Evolutionary conservation across 371 early-diverging fungal species (phyloP), one percentile per base, ranked within the genome.

Genomic region (Syncephalastrum sp.): DNA sequence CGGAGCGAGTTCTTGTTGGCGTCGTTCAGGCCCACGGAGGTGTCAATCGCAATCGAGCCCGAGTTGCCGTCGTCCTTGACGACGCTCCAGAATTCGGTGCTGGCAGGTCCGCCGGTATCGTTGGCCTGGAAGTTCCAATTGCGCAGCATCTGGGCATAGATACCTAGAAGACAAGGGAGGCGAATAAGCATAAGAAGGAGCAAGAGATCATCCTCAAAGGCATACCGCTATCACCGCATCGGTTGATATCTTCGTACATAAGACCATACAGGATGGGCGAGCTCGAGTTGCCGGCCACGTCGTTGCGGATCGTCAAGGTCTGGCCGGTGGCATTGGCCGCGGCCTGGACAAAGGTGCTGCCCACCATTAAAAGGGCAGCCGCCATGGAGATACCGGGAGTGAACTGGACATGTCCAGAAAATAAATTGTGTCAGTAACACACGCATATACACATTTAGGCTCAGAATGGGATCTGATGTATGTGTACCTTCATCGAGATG

Each of bases 241-340:
- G 58, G 46, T 65, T 65, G 46, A 65, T 65, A 33, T 65, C 66
- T 19, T 65, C 66, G 48, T 65, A 65, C 66, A 65, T 65, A 12
- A 56, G 45, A 33, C 66, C 66, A 23, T 65, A 65, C n/a, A 61
- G 54, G 6, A 57, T 57, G 16, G 66, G 59, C 2, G 55, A 65
- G n/a, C 58, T 65, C 5, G 58, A 38, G 44, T 65, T 65, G 23
- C 66, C 66, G 44, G 66, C 51, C 16, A 65, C 57, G 33, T 65
- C 66, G 27, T 60, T 57, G 16, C 66, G 55, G 27, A 65, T 65
- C 6, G 57, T 65, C 14, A 65, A 44, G 2, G 63, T 56, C 12
- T 63, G 49, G 6, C 53, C 56, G 38, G 51, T 38, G 21, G 47
- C 38, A 33, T 12, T 33, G 38, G 38, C 10, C 38, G 38, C 38